Evolutionary conservation across 108 stramenopile genomes (phyloP).

Genomic region (Conticribra guillardii): DNA sequence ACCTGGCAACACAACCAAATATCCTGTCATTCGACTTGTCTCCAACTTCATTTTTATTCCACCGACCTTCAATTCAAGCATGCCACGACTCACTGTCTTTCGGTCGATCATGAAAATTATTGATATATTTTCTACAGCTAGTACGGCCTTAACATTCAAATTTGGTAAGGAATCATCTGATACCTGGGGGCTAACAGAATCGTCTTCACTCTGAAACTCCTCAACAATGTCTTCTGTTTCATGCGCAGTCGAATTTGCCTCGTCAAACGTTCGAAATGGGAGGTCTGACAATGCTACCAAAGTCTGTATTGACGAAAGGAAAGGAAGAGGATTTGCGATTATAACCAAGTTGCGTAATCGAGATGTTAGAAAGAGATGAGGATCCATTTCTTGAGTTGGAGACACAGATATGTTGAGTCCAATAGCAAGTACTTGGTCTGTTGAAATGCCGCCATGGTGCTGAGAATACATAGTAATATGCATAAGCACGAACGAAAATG

Average conservation of each 20-base stretch:
- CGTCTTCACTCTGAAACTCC: neutral
- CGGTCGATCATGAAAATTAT: slow-evolving; percentile 27
- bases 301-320: slow-evolving; percentile 23
- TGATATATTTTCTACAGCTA: slow-evolving; percentile 15
- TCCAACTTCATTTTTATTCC: slow-evolving; percentile 5
- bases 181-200: slow-evolving; percentile 2
- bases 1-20: slow-evolving; percentile 6
- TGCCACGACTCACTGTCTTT: slow-evolving; percentile 7
- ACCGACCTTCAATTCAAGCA: slow-evolving; percentile 29
- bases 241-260: neutral
- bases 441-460: neutral
- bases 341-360: slow-evolving; percentile 18
- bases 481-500: neutral
- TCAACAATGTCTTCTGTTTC: neutral
- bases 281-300: slow-evolving; percentile 18
- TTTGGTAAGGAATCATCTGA: neutral
- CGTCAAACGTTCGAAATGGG: slow-evolving; percentile 20
- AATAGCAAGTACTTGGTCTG: slow-evolving; percentile 11
- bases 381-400: slow-evolving; percentile 21
- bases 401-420: slow-evolving; percentile 10
- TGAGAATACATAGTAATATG: neutral
- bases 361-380: slow-evolving; percentile 15
- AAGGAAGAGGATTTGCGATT: slow-evolving; percentile 34
- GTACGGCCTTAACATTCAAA: slow-evolving; percentile 12
- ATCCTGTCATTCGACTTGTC: slow-evolving; percentile 7